A percentile compares a stretch with the other conserved stretches of the same genome.
Evolutionary conservation across 495 filamentous ascomycete species (phyloP).

Genomic region (Trichoderma erinaceum): DNA sequence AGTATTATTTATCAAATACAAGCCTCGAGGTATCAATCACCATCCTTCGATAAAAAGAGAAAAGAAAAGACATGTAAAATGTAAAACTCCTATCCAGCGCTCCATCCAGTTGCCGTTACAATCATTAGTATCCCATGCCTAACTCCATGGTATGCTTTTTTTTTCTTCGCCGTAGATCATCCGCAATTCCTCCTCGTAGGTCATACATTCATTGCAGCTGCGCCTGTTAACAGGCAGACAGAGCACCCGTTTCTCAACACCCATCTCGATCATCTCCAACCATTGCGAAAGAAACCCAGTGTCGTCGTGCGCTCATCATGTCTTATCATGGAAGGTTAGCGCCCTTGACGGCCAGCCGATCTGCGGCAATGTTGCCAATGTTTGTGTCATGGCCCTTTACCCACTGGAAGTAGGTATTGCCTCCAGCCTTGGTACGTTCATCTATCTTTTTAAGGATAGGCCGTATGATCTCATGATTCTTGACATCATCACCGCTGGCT

Average conservation of each 20-base stretch:
- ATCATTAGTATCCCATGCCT: neutral
- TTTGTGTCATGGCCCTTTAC: conserved; percentile 73
- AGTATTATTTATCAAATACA: too few species aligned
- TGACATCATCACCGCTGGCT: conserved; percentile 58
- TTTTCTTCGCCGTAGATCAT: neutral
- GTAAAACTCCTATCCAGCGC: neutral
- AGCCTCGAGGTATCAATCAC: neutral
- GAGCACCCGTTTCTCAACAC: too few species aligned
- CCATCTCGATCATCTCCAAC: too few species aligned
- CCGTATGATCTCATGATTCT: conserved; percentile 80
- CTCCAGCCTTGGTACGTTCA: conserved; percentile 36
- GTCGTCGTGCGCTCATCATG: neutral
- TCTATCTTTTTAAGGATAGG: conserved; percentile 70
- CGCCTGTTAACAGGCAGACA: too few species aligned
- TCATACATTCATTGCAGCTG: neutral
- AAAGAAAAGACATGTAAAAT: neutral
- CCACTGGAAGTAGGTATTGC: conserved; percentile 71
- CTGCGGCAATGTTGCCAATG: conserved; percentile 71
- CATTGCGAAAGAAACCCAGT: too few species aligned
- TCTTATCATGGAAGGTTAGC: conserved; percentile 19
- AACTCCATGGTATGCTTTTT: neutral
- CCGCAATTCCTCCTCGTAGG: neutral
- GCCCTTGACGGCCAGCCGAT: conserved; percentile 66
- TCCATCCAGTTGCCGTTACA: conserved; percentile 1
- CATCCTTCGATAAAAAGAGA: neutral